Conservation (phyloP, 1,284 basidiomycete species). For the Cryptococcus depauperatus region DNA sequence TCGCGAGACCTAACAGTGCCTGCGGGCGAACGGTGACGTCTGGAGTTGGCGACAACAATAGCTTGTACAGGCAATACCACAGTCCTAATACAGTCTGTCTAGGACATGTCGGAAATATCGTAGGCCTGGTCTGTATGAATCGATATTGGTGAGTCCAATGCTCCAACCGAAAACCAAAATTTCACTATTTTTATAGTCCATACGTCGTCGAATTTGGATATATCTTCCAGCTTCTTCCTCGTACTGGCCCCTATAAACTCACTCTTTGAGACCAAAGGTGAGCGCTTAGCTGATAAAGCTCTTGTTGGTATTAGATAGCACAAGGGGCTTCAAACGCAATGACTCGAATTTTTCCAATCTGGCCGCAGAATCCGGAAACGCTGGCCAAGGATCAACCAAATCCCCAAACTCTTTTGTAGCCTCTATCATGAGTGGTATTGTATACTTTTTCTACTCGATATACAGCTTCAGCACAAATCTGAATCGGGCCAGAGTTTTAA, state of each 20-base stretch:
- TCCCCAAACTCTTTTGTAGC: constrained; percentile 22
- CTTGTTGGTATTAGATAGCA: constrained; percentile 30
- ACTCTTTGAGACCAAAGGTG: background rate
- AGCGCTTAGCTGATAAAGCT: constrained; percentile 23
- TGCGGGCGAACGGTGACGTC: constrained; percentile 24
- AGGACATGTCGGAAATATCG: constrained; percentile 32
- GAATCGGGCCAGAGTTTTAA: constrained; percentile 9
- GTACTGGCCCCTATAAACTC: constrained; percentile 14
- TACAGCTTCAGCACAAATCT: constrained; percentile 1
- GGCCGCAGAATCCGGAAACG: constrained; percentile 27
- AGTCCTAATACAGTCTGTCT: constrained; percentile 18
- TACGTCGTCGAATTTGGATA: constrained; percentile 24
- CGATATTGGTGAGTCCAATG: constrained; percentile 10
- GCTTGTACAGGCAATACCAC: constrained; percentile 23
- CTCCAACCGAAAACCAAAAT: background rate
- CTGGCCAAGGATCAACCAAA: constrained; percentile 28
- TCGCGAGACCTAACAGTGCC: background rate
- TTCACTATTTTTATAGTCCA: constrained; percentile 32
- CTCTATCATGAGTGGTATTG: constrained; percentile 6
- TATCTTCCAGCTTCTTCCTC: constrained; percentile 25
- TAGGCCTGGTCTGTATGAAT: constrained; percentile 29
- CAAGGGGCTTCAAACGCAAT: constrained; percentile 24
- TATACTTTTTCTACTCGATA: background rate
- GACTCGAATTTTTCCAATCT: constrained; percentile 22
- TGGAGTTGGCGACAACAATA: constrained; percentile 28